Percentiles rank a stretch among this genome's conserved stretches.
These are phyloP conservation scores for Cladosporium sp. DNA, from an alignment of 2,329 filamentous ascomycete genomes.

Conservation along the genomic window DNA sequence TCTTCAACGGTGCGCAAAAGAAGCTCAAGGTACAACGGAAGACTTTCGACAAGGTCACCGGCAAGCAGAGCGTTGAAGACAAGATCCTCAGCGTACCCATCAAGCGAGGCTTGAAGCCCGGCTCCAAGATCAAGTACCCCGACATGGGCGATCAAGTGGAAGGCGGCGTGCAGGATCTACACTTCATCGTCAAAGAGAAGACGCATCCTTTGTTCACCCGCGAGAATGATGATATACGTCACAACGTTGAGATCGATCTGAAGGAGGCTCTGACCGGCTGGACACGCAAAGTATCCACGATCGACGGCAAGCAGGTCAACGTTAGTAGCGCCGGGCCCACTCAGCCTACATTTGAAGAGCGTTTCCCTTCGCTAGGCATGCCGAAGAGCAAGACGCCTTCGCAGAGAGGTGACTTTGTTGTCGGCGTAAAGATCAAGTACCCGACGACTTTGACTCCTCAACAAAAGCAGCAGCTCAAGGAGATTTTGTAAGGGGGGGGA, in stretches of 20 bases:
- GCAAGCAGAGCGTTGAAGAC: constrained; percentile 80
- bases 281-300: constrained; percentile 84
- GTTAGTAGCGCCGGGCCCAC: constrained; percentile 80
- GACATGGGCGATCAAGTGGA: constrained; percentile 98
- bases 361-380: constrained; percentile 86
- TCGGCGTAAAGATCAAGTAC: constrained; percentile 90
- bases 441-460: constrained; percentile 66
- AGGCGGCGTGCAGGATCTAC: constrained; percentile 88
- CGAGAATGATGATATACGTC: constrained; percentile 79
- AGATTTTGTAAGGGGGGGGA: constrained; percentile 55
- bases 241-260: constrained; percentile 72
- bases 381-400: constrained; percentile 83
- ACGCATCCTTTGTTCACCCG: constrained; percentile 76
- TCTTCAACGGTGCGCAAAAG: constrained; percentile 82
- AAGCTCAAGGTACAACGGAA: constrained; percentile 98
- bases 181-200: constrained; percentile 96
- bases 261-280: constrained; percentile 95
- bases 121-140: constrained; percentile 96
- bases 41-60: constrained; percentile 72
- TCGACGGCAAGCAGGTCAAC: constrained; percentile 79
- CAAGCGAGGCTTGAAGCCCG: constrained; percentile 91
- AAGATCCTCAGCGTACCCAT: constrained; percentile 91
- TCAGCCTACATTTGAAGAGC: constrained; percentile 72
- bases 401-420: constrained; percentile 78
- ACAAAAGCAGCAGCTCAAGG: constrained; percentile 75